Percentiles rank a stretch among this genome's conserved stretches.
phyloP scores from a whole-genome alignment of 495 filamentous ascomycete genomes.

The Penicillium cosmopolitanum region DNA sequence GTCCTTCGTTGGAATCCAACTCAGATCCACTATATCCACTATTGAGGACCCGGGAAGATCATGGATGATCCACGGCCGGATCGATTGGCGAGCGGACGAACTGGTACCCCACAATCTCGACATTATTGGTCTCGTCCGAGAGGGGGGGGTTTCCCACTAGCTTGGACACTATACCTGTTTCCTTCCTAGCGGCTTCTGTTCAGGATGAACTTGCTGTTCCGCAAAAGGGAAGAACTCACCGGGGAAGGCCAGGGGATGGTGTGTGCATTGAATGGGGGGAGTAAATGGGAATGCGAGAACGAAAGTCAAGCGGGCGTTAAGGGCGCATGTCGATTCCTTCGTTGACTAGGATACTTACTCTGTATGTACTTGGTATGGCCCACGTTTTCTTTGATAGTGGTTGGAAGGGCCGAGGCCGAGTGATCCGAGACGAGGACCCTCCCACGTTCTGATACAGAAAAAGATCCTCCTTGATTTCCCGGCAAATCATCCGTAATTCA shows the following conservation, averaged over 20 bases:
- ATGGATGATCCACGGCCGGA: slow-evolving; percentile 26
- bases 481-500: background rate
- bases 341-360: background rate
- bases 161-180: slow-evolving; percentile 20
- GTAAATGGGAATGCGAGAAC: slow-evolving; percentile 5
- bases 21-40: slow-evolving; percentile 26
- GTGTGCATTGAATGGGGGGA: background rate
- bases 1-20: slow-evolving; percentile 9
- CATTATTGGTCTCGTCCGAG: slow-evolving; percentile 25
- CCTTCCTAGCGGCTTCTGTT: slow-evolving; percentile 19
- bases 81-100: slow-evolving; percentile 35
- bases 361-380: background rate
- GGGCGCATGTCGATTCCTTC: background rate
- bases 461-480: background rate
- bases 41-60: slow-evolving; percentile 39
- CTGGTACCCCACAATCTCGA: slow-evolving; percentile 25
- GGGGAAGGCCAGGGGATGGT: background rate
- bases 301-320: background rate
- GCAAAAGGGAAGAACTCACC: slow-evolving; percentile 9
- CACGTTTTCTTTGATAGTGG: too few species aligned
- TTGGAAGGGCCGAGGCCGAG: too few species aligned
- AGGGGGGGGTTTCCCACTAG: slow-evolving; percentile 25
- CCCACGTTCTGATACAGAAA: background rate
- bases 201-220: slow-evolving; percentile 13
- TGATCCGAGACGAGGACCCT: too few species aligned